phyloP scores from a whole-genome alignment of 495 filamentous ascomycete genomes.

The Lichina pygmaea region DNA sequence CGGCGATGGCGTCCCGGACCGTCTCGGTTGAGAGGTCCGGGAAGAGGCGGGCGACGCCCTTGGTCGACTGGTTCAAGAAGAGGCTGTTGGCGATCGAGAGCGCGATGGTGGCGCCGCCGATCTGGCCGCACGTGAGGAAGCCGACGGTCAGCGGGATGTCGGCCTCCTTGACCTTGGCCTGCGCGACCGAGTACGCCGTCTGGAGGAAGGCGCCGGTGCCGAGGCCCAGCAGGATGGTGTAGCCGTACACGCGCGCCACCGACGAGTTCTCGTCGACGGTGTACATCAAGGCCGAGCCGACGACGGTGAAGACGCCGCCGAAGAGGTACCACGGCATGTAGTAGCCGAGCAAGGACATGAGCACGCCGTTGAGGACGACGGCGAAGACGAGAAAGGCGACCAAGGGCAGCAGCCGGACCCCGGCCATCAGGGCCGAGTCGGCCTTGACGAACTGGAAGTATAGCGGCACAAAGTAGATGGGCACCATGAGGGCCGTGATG shows the following conservation, averaged over 20 bases:
- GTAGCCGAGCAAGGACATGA: constrained; percentile 21
- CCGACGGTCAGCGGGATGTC: constrained; percentile 10
- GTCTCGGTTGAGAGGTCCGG: constrained; percentile 12
- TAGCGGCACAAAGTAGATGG: constrained; percentile 23
- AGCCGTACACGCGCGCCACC: constrained; percentile 23
- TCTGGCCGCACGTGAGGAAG: constrained; percentile 26
- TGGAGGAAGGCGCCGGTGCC: constrained; percentile 25
- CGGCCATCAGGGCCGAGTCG: constrained; percentile 21
- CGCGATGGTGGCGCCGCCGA: constrained; percentile 21
- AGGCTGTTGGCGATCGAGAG: constrained; percentile 29
- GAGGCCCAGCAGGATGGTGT: constrained; percentile 22
- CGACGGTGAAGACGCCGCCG: constrained; percentile 18
- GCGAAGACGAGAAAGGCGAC: constrained; percentile 21
- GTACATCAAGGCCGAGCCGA: constrained; percentile 25
- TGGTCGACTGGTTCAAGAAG: constrained; percentile 20
- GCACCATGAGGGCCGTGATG: constrained; percentile 13
- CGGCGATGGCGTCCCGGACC: constrained; percentile 21
- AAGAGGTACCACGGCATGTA: constrained; percentile 33
- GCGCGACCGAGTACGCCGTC: constrained; percentile 21
- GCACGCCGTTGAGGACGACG: constrained; percentile 20
- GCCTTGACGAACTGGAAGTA: constrained; percentile 30
- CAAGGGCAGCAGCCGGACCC: constrained; percentile 30
- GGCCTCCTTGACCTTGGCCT: constrained; percentile 1
- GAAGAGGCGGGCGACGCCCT: constrained; percentile 12
- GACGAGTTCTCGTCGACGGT: constrained; percentile 14